phyloP scores from a whole-genome alignment of 1,284 basidiomycete genomes.

The Leccinum pachyderme region DNA sequence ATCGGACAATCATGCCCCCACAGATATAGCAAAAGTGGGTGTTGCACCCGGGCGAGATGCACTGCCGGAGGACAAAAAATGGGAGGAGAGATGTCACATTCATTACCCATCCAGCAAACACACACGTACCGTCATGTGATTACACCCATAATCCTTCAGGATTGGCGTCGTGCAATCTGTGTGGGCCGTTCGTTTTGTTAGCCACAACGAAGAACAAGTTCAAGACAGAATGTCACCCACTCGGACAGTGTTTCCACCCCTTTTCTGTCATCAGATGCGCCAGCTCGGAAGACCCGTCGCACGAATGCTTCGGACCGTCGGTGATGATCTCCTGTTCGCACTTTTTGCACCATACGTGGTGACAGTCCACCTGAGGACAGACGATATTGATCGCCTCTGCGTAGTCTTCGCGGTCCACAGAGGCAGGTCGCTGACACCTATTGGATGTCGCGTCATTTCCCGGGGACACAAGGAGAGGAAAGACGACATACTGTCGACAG shows the following conservation, averaged over 20 bases:
- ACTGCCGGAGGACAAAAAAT: conserved; percentile 38
- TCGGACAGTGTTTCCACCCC: conserved; percentile 64
- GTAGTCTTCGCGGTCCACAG: conserved; percentile 51
- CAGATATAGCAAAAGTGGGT: conserved; percentile 65
- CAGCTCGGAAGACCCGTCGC: conserved; percentile 56
- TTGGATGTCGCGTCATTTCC: not conserved
- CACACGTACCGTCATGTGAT: conserved; percentile 59
- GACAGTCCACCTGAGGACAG: conserved; percentile 48
- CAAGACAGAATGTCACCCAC: conserved; percentile 29
- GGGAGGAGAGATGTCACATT: not conserved
- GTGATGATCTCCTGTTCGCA: conserved; percentile 46
- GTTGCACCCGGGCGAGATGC: conserved; percentile 58
- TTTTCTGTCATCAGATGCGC: conserved; percentile 48
- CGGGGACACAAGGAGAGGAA: not conserved
- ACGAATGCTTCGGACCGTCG: conserved; percentile 48
- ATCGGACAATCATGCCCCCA: conserved; percentile 51
- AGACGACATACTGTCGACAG: conserved; percentile 20
- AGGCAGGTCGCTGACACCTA: conserved; percentile 46
- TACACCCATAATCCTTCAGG: conserved; percentile 57
- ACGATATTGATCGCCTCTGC: conserved; percentile 38
- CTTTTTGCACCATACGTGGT: conserved; percentile 53
- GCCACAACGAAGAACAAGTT: not conserved
- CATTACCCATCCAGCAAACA: not conserved
- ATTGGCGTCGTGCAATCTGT: conserved; percentile 59
- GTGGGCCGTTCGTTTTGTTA: not conserved